Base-by-base conservation (phyloP, 345 rosid species). In the Stellera chamaejasme region DNA sequence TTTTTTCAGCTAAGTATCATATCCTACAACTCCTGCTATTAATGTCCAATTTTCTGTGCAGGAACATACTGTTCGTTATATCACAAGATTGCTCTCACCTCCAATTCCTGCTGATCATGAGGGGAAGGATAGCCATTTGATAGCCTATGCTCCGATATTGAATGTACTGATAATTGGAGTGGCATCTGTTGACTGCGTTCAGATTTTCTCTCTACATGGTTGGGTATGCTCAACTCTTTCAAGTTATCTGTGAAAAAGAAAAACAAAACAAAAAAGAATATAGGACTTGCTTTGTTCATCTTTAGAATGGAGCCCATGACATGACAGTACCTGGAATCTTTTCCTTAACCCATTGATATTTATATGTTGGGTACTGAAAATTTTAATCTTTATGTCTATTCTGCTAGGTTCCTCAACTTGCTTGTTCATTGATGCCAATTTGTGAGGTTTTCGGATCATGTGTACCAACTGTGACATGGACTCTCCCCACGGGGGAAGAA, bases 401-500 rank as follows among this genome's bases (percentile, higher is more conserved):
- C 48, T 60, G 64, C 55, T 70, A 90, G 99, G 92, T 75, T 70
- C 97, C 97, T 23, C 77, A 85, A 62, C 97, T 89, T 61, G 99
- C 99, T 59, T 79, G 97, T 77, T 87, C 80, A 45, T 68, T 93
- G 78, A 87, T 87, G 92, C 95, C 92, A 26, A 82, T 93, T 57
- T 93, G 99, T 58, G 99, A 93, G 77, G 90, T 78, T 64, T 93
- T 89, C 59, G 97, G 99, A 54, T 87, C 99, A 2, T 76, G 78
- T 75, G 72, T 80, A 54, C 96, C 95, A 14, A 69, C 78, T 66
- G 67, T 75, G 63, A 77, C 95, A 13, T 85, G 97, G 90, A 71
- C 75, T 56, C 96, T 89, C 47, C 75, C 91, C 52, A 62, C 87
- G 1, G 95, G 91, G 51, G 91, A 87, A 66, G 76, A 83, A 74